Evolutionary conservation across 257 asterid species (phyloP).

Genomic region (Ilex asprella): DNA sequence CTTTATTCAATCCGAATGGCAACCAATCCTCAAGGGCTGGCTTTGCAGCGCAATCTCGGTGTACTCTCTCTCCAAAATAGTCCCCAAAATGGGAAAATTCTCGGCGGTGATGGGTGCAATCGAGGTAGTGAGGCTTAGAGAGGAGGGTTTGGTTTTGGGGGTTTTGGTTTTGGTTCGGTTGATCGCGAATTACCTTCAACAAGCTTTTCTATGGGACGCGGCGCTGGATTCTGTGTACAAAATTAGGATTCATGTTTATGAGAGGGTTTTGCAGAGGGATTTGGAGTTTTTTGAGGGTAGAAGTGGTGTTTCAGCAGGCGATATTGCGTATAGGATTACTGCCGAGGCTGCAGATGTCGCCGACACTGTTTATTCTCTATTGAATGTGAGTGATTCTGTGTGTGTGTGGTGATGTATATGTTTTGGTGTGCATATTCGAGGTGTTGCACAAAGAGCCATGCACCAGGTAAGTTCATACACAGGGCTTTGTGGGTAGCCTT

Average conservation of each 20-base stretch:
- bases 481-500: too few species aligned
- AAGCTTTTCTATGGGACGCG: conserved; percentile 77
- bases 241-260: conserved; percentile 53
- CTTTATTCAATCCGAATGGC: conserved; percentile 64
- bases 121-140: conserved; percentile 25
- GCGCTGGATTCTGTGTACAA: conserved; percentile 59
- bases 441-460: too few species aligned
- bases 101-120: conserved; percentile 29
- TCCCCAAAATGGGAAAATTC: conserved; percentile 56
- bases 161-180: conserved; percentile 39
- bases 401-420: neutral
- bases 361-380: conserved; percentile 60
- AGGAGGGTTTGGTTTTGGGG: conserved; percentile 42
- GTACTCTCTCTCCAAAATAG: conserved; percentile 69
- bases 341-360: conserved; percentile 86
- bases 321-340: conserved; percentile 69
- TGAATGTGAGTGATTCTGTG: conserved; percentile 47
- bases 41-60: conserved; percentile 67
- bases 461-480: too few species aligned
- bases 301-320: conserved; percentile 63
- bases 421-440: too few species aligned
- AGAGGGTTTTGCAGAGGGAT: conserved; percentile 67
- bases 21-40: conserved; percentile 71
- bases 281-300: conserved; percentile 75
- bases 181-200: conserved; percentile 60